Evolutionary conservation across 2,329 filamentous ascomycete species (phyloP), one percentile per base, ranked within the genome.

Genomic region (Diatrype stigma): DNA sequence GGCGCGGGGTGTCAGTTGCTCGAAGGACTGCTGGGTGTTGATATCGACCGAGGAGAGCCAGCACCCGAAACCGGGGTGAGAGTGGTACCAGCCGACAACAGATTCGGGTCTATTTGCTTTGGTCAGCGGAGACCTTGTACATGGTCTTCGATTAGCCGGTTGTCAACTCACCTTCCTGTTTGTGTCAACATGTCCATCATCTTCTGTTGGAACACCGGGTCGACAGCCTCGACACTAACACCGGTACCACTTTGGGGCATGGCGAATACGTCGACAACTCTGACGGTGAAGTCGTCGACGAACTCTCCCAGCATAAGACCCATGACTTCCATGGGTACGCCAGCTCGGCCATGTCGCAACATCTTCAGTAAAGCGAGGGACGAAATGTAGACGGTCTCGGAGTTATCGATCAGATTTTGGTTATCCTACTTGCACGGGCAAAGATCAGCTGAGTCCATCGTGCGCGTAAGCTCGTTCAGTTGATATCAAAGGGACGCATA

Each of bases 131-230:
- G 16, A 17, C 10, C 7, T 44, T 2, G 10, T 8, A 14, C 10
- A 26, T 8, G 5, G 21, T n/a, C 22, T 44, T 14, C 14, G 12
- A 5, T 2, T 44, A 5, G 2, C 5, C 14, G 7, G 16, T 14
- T 12, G 12, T 23, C 40, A 1, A 26, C 82, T 63, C 77, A 95
- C 90, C 94, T 83, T 74, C 94, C 94, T 52, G 94, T 99, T 79
- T 99, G 94, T 66, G 89, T 82, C 69, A 99, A 78, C 94, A 99
- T 97, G 70, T 99, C 94, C 94, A 99, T 99, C 94, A 99, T 99
- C 81, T 96, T 99, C 66, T 91, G 96, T 77, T 99, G 94, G 73
- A 99, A 99, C 32, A 99, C 94, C 10, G 92, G 91, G 69, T 99
- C 94, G 57, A 99, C 94, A 47, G 94, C 95, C 74, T 99, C 94